Base-by-base conservation (phyloP, 768 basidiomycete genomes). In the Wakefieldia striispora region DNA sequence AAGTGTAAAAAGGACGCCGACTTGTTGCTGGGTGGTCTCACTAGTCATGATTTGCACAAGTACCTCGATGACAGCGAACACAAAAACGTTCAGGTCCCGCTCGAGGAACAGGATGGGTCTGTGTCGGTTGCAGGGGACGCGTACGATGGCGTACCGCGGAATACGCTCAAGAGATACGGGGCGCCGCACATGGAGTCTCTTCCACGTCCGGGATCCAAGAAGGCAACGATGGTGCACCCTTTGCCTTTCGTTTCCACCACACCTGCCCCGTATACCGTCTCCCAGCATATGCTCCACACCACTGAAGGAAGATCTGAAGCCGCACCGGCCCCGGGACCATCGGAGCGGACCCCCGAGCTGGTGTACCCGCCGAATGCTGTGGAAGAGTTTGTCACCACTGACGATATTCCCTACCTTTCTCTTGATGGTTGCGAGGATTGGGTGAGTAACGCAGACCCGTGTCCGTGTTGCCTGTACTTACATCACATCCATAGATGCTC, bases 1-100 rank as follows among this genome's bases (percentile, higher is more conserved):
- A 72, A 70, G 43, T 79, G 74, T 52, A 65, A 68, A 49, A 62
- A 57, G 36, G 55, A 76, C 9, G 73, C 73, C 5, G 55, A 65
- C 17, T 57, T 76, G 14, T 50, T 74, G 26, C 55, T 69, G 57
- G 54, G 62, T 29, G 72, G 72, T 21, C 47, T 66, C 48, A 57
- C 67, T n/a, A 64, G 67, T 45, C 56, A 58, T 46, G 69, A 68
- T 24, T 49, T 63, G 23, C 56, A 59, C 42, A 62, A 57, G 42
- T 57, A 55, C 38, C 50, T 64, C 1, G 56, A 51, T 1, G 56
- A 62, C 3, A 6, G 33, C 14, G 50, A 21, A 19, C 50, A 29
- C 34, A 43, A 11, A 0, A 31, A 47, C 11, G 33, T 34, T 12
- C 17, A 43, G 26, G 33, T 34, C 7, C 19, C 42, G 26, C 14